Evolutionary conservation across 768 basidiomycete species (phyloP), one percentile per base, ranked within the genome.

Genomic region (Mycena olivaceomarginata): DNA sequence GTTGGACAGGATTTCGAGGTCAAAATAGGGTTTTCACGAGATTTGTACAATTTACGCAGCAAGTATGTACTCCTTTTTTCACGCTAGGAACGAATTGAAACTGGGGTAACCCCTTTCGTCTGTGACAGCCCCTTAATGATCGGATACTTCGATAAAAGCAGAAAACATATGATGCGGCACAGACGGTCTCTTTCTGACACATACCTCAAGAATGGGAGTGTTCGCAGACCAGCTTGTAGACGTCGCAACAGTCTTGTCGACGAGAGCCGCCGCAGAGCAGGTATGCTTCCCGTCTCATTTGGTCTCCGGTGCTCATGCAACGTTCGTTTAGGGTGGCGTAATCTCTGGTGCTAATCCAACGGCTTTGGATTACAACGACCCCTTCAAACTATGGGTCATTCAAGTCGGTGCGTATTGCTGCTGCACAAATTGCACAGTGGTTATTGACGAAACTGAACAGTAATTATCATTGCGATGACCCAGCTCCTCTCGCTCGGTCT

Each of bases 391-490:
- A 86, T 96, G 94, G 94, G 89, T 93, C 70, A 93, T 96, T 69
- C 94, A 96, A 88, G 85, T 95, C 22, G 86, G 96, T 95, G 74
- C 71, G 90, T 87, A 37, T 22, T 41, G 18, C 10, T 16, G 2
- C 13, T 45, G 25, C 11, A 40, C 11, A 37, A 68, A 5, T 62
- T 59, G 15, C 22, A 46, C 20, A 8, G 11, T 75, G 45, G 39
- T 66, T 66, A n/a, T 65, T 65, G 46, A 74, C 70, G 43, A 60
- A 56, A 41, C 63, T 7, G 18, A 43, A 56, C 84, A 92, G 94
- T 94, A 65, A 91, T 99, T 79, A 97, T 99, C 86, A 89, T 98
- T 72, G 85, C 85, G 45, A 93, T 97, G 89, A 92, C 93, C 48
- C 95, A 97, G 82, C 74, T 94, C 7, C 91, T 99, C 12, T 89